Evolutionary conservation across 2,329 filamentous ascomycete species (phyloP).

Genomic region (Claviceps sp.): DNA sequence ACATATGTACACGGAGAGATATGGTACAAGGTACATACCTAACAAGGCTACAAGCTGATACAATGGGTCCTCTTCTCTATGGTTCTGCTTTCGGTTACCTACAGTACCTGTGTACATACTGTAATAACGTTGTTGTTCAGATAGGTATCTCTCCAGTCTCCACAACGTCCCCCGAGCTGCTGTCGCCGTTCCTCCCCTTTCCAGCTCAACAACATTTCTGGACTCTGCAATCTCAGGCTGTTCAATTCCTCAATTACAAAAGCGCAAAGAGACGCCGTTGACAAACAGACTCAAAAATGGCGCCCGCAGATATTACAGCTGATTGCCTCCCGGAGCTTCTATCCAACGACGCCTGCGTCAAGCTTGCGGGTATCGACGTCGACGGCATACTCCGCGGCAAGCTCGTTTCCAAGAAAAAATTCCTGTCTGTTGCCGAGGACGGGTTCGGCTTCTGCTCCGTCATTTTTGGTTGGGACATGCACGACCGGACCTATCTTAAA

Average conservation of each 20-base stretch:
- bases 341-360: conserved; percentile 62
- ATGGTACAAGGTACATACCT: too few species aligned
- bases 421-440: conserved; percentile 63
- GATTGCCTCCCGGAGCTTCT: conserved; percentile 55
- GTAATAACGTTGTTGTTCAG: too few species aligned
- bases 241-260: neutral
- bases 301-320: conserved; percentile 33
- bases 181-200: too few species aligned
- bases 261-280: neutral
- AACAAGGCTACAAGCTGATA: too few species aligned
- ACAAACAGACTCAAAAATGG: neutral
- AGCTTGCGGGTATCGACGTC: conserved; percentile 76
- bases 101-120: too few species aligned
- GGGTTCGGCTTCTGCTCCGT: conserved; percentile 93
- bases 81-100: too few species aligned
- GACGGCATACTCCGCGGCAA: conserved; percentile 83
- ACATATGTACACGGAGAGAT: too few species aligned
- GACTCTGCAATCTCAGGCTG: neutral
- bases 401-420: conserved; percentile 85
- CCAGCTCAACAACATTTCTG: neutral
- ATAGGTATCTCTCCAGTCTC: too few species aligned
- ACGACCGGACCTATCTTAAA: conserved; percentile 76
- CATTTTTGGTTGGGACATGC: conserved; percentile 95
- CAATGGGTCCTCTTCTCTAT: too few species aligned
- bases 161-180: too few species aligned